phyloP scores from a whole-genome alignment of 495 filamentous ascomycete genomes.

The Trichoderma erinaceum region DNA sequence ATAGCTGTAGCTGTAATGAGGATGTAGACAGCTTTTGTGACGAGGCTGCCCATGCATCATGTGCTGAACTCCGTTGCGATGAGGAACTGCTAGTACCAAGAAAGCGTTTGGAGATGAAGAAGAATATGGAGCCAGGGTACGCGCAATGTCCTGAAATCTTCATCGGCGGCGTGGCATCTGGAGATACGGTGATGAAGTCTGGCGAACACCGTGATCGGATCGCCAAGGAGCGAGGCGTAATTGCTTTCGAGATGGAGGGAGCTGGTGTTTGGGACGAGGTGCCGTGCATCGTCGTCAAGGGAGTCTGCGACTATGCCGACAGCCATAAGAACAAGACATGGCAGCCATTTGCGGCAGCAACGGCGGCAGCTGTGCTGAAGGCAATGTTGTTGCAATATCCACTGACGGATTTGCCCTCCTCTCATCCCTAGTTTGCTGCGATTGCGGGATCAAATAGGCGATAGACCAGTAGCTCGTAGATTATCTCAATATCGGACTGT shows the following conservation, averaged over 20 bases:
- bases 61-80: conserved; percentile 20
- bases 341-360: conserved; percentile 36
- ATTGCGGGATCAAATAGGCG: too few relatives aligned
- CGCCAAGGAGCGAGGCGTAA: conserved; percentile 21
- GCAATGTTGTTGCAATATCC: conserved; percentile 18
- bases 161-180: conserved; percentile 20
- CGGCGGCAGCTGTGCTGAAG: conserved; percentile 26
- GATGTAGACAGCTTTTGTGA: conserved; percentile 12
- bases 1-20: background rate
- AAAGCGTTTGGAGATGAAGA: background rate
- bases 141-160: background rate
- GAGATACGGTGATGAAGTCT: conserved; percentile 30
- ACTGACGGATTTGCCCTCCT: background rate
- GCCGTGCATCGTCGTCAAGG: conserved; percentile 34
- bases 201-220: conserved; percentile 23
- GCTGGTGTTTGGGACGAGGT: conserved; percentile 35
- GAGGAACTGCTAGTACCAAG: conserved; percentile 18
- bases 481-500: too few relatives aligned
- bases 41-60: conserved; percentile 10
- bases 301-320: conserved; percentile 39
- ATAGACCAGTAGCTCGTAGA: too few relatives aligned
- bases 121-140: background rate
- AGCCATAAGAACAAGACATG: conserved; percentile 40
- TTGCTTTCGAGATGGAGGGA: conserved; percentile 41
- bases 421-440: too few relatives aligned